Evolutionary conservation across 2,329 filamentous ascomycete species (phyloP), one percentile per base, ranked within the genome.

Genomic region (Cucurbitaria berberidis): DNA sequence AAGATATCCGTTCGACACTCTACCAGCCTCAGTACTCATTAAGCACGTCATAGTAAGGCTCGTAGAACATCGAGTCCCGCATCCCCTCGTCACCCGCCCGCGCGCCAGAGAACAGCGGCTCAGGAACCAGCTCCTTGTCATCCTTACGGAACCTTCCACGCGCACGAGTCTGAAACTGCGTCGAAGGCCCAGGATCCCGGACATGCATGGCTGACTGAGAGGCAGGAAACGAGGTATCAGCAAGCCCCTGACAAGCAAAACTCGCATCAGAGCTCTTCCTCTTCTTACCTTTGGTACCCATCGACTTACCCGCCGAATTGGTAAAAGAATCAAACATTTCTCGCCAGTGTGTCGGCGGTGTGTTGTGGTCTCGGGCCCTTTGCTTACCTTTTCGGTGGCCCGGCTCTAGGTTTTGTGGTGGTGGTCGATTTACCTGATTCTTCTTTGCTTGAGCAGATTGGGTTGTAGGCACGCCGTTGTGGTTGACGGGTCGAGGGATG

Each of bases 171-270:
- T 34, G 34, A 15, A 8, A 13, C 36, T 48, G 45, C 38, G 22
- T 47, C 7, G 35, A 38, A n/a, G 41, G 29, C 24, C 43, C 45
- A 15, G 29, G 35, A 16, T 51, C 50, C 30, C 39, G 24, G 7
- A 42, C 38, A 4, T 51, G 13, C 35, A 43, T 38, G 8, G 43
- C 27, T 13, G n/a, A n/a, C n/a, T n/a, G n/a, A n/a, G n/a, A n/a
- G n/a, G n/a, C n/a, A n/a, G n/a, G n/a, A n/a, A n/a, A n/a, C n/a
- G n/a, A 13, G 19, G 15, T 26, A 10, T 45, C 41, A 18, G 24
- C 9, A 26, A 67, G 5, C 6, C 67, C 67, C 46, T 52, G 57
- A 38, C 66, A 69, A 9, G 15, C 45, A 51, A 69, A 69, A 43
- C 64, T 68, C 15, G 47, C 43, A 44, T 60, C 62, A 13, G 60